Conservation (phyloP, 768 basidiomycete genomes). For the Pleurotus giganteus region DNA sequence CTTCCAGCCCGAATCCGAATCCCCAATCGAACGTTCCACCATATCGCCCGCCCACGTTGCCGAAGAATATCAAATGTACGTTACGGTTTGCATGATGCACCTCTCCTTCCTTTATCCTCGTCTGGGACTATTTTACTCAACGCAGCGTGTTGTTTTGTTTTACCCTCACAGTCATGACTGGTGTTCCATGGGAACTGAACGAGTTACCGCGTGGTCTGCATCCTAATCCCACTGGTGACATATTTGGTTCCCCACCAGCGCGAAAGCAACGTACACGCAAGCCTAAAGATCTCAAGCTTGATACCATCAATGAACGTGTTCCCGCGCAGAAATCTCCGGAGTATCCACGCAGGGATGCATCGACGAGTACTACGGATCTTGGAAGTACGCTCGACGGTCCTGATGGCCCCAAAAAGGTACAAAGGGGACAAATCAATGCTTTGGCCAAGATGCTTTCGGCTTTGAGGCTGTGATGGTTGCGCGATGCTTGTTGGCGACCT, state of each 20-base stretch:
- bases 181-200: slow-evolving; percentile 73
- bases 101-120: not conserved
- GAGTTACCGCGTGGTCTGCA: slow-evolving; percentile 68
- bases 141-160: slow-evolving; percentile 11
- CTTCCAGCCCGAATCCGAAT: slow-evolving; percentile 17
- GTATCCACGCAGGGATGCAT: slow-evolving; percentile 57
- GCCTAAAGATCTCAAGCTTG: slow-evolving; percentile 62
- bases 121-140: not conserved
- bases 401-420: slow-evolving; percentile 68
- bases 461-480: slow-evolving; percentile 54
- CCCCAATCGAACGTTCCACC: slow-evolving; percentile 11
- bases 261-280: slow-evolving; percentile 70
- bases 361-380: slow-evolving; percentile 76
- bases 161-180: slow-evolving; percentile 58
- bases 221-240: slow-evolving; percentile 58
- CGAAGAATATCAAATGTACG: slow-evolving; percentile 84
- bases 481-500: not conserved
- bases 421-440: slow-evolving; percentile 87
- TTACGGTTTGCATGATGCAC: slow-evolving; percentile 17
- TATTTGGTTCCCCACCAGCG: slow-evolving; percentile 56
- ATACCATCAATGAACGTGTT: slow-evolving; percentile 65
- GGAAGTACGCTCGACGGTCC: slow-evolving; percentile 38
- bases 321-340: slow-evolving; percentile 41
- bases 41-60: slow-evolving; percentile 25
- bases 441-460: slow-evolving; percentile 91